Evolutionary conservation across 2,329 filamentous ascomycete species (phyloP).

Genomic region (Penicillium thymicola): DNA sequence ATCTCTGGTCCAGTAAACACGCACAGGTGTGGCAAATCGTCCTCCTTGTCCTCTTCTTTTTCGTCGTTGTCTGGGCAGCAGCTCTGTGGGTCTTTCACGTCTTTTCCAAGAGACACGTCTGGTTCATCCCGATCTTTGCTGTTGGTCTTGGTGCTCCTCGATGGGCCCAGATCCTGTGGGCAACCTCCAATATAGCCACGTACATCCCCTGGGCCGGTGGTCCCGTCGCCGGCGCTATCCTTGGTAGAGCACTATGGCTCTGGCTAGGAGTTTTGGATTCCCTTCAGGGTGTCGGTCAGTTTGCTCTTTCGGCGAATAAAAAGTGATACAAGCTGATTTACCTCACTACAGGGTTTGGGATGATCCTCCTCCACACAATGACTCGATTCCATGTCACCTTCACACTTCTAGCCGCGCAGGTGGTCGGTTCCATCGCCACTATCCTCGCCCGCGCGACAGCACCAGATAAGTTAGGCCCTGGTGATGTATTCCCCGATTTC

Average conservation of each 20-base stretch:
- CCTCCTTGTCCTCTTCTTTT: conserved; percentile 49
- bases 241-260: conserved; percentile 60
- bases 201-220: conserved; percentile 60
- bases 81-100: conserved; percentile 49
- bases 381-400: conserved; percentile 63
- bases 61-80: conserved; percentile 55
- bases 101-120: conserved; percentile 59
- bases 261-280: conserved; percentile 65
- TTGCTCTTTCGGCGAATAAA: background rate
- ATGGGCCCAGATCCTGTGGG: conserved; percentile 68
- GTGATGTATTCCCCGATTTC: conserved; percentile 58
- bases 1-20: conserved; percentile 55
- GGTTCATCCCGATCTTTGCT: conserved; percentile 67
- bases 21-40: conserved; percentile 56
- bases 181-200: conserved; percentile 56
- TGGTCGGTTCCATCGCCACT: conserved; percentile 60
- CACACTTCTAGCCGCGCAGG: conserved; percentile 58
- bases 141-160: conserved; percentile 62
- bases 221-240: conserved; percentile 52
- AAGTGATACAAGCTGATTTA: background rate
- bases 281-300: conserved; percentile 56
- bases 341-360: conserved; percentile 52
- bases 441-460: conserved; percentile 60
- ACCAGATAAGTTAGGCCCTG: conserved; percentile 59
- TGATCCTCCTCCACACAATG: conserved; percentile 64